Conservation (phyloP, 306 rosid genomes). For the Delonix regia region DNA sequence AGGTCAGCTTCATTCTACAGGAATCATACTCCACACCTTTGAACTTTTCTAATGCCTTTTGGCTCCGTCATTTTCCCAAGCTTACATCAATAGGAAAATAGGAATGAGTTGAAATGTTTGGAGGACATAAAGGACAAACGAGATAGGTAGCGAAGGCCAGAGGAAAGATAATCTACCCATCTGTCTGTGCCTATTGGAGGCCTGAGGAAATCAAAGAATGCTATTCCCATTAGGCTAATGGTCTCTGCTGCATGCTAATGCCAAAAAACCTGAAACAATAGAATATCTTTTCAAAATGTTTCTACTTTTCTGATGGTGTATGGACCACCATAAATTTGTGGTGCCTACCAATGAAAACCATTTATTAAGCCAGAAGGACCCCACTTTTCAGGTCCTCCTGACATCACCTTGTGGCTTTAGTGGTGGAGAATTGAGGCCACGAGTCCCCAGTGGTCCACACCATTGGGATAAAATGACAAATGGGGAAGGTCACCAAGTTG, state of each 20-base stretch:
- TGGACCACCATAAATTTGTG: slow-evolving; percentile 30
- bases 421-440: slow-evolving; percentile 25
- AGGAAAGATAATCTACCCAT: too few relatives aligned
- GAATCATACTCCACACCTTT: background rate
- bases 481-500: background rate
- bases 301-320: slow-evolving; percentile 26
- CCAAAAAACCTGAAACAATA: background rate
- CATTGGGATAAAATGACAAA: slow-evolving; percentile 1
- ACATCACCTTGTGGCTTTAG: slow-evolving; percentile 26
- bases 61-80: background rate
- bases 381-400: slow-evolving; percentile 20
- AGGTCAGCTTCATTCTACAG: background rate
- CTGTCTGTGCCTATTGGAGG: too few relatives aligned
- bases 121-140: too few relatives aligned
- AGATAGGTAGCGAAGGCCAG: too few relatives aligned
- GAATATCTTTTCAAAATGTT: background rate
- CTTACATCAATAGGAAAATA: background rate
- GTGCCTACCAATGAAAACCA: slow-evolving; percentile 33
- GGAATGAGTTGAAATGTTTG: background rate
- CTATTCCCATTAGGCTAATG: too few relatives aligned
- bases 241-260: background rate
- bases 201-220: too few relatives aligned
- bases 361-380: slow-evolving; percentile 27
- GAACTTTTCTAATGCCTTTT: background rate
- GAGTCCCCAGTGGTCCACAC: slow-evolving; percentile 33